Evolutionary conservation across 2,329 filamentous ascomycete genomes (phyloP), one percentile per base, ranked within the genome.

Genomic region (Huntiella bhutanensis): DNA sequence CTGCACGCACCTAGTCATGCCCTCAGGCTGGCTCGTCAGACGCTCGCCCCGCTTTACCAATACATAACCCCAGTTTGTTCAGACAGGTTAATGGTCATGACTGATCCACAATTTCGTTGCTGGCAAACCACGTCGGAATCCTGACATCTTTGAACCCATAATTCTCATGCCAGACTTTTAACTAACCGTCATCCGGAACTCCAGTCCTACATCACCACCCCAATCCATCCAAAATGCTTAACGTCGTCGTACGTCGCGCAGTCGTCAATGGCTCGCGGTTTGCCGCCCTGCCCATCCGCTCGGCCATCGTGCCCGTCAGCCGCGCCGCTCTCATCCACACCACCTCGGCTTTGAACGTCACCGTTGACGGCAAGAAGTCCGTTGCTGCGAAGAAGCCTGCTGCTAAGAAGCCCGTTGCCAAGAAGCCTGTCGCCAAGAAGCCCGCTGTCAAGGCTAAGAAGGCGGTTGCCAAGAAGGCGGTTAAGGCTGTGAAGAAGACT

Each of bases 371-470:
- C 4, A 41, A 47, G 39, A 36, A 40, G 37, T 10, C 33, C 6
- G 48, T 47, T 46, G 45, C 53, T 43, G 47, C 44, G n/a, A 36
- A 49, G 17, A 53, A 55, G 50, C 53, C 55, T 7, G 40, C 50
- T 10, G 50, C 50, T 47, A 55, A 54, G 46, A 54, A 54, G 38
- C 37, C 52, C 4, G 49, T 41, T 34, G 36, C 33, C 4, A 47
- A 47, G 45, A 28, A 33, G 10, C 12, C 41, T 15, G 40, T n/a
- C 28, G 19, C 40, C 12, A 41, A 41, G 47, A 54, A 55, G 39
- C 35, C 52, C 3, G 47, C 47, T 36, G 15, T 12, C 8, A 41
- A 52, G 43, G 36, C 37, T n/a, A 48, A 50, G 40, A 45, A 43
- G 28, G 1, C 45, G 8, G 37, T 17, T 6, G 13, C 11, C 8